These are phyloP conservation scores for Jamesozyma piceae DNA, from an alignment of 805 yeast genomes.

Conservation along the genomic window DNA sequence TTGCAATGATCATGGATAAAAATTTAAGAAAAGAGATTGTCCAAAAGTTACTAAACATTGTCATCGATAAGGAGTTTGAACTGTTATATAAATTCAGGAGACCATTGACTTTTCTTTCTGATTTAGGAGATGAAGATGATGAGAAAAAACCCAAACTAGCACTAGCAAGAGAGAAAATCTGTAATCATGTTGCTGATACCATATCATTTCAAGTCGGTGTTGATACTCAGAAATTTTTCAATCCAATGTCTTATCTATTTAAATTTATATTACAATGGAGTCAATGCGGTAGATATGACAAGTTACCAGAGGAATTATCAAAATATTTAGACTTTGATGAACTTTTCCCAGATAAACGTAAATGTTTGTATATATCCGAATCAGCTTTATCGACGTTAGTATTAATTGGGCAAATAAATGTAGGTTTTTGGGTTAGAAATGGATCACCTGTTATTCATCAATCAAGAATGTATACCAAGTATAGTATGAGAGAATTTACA, in stretches of 20 bases:
- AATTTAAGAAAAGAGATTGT: slow-evolving; percentile 13
- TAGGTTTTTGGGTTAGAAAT: slow-evolving; percentile 91
- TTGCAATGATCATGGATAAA: slow-evolving; percentile 18
- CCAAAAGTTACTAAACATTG: slow-evolving; percentile 10
- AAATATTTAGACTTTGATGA: slow-evolving; percentile 13
- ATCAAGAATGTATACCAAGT: slow-evolving; percentile 64
- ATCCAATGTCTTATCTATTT: slow-evolving; percentile 27
- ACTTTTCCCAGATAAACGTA: slow-evolving; percentile 14
- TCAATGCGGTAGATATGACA: slow-evolving; percentile 26
- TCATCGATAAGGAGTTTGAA: slow-evolving; percentile 16
- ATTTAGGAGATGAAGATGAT: background rate
- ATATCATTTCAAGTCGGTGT: slow-evolving; percentile 27
- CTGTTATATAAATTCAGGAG: slow-evolving; percentile 12
- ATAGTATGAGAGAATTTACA: slow-evolving; percentile 76
- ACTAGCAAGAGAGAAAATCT: slow-evolving; percentile 16
- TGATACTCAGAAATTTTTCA: slow-evolving; percentile 25
- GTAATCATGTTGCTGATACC: slow-evolving; percentile 16
- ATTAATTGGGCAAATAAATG: slow-evolving; percentile 69
- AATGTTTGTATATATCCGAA: slow-evolving; percentile 34
- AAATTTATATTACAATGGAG: slow-evolving; percentile 28
- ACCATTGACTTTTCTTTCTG: background rate
- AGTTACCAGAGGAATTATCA: slow-evolving; percentile 11
- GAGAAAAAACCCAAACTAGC: background rate
- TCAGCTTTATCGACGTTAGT: slow-evolving; percentile 72
- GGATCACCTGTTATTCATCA: slow-evolving; percentile 78